These are phyloP conservation scores for Xylaria curta DNA, from an alignment of 495 filamentous ascomycete species.

Conservation along the genomic window DNA sequence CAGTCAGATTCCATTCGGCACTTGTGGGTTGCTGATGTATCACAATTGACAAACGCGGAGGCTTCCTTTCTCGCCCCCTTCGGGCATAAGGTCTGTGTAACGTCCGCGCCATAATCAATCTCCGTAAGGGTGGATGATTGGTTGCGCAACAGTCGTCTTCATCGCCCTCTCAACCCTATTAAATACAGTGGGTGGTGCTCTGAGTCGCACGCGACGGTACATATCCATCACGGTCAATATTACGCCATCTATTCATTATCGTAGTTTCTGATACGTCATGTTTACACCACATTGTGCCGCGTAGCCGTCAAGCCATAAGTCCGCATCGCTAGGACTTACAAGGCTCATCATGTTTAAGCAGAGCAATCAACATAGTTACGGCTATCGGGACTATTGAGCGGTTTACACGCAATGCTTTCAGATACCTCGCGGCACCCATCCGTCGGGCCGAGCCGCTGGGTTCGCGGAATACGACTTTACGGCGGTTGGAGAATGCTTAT, in stretches of 20 bases:
- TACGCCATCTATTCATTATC: neutral
- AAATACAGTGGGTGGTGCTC: neutral
- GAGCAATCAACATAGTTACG: neutral
- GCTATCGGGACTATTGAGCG: neutral
- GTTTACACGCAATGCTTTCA: neutral
- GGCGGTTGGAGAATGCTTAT: neutral
- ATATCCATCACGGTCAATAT: neutral
- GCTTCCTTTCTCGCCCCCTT: neutral
- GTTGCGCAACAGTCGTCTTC: neutral
- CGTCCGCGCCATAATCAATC: neutral
- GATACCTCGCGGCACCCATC: conserved; percentile 14
- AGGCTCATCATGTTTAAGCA: neutral
- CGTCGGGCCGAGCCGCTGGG: conserved; percentile 24
- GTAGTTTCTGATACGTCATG: conserved; percentile 21
- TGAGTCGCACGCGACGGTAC: neutral
- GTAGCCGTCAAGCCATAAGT: neutral
- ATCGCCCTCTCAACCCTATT: conserved; percentile 2
- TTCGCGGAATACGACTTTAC: neutral
- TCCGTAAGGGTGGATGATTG: neutral
- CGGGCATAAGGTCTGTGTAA: neutral
- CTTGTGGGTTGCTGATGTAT: conserved; percentile 18
- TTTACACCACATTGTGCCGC: neutral
- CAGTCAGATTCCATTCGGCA: conserved; percentile 14
- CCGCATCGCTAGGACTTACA: neutral
- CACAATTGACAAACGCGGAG: conserved; percentile 3